Percentiles rank a stretch among this genome's conserved stretches.
Evolutionary conservation across 768 basidiomycete genomes (phyloP).

Genomic region (Sarcodon aspratus): DNA sequence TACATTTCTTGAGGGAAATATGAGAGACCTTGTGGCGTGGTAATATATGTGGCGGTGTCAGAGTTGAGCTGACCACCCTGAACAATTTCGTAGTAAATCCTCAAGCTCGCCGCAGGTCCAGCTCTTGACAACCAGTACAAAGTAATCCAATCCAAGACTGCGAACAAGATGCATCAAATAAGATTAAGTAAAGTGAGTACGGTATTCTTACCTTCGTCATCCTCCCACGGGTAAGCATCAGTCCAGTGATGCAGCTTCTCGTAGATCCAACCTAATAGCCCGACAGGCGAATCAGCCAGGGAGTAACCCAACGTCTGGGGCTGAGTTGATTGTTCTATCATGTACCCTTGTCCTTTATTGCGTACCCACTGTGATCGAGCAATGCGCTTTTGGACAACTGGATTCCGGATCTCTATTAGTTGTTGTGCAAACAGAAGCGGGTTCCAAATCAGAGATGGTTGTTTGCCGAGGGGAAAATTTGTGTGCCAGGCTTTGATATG

Average conservation of each 20-base stretch:
- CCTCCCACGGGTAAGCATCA: constrained; percentile 41
- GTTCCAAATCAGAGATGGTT: constrained; percentile 11
- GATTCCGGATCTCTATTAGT: constrained; percentile 17
- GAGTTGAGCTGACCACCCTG: not conserved
- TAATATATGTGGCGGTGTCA: constrained; percentile 5
- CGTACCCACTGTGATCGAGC: constrained; percentile 10
- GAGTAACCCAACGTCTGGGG: constrained; percentile 31
- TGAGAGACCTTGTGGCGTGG: constrained; percentile 18
- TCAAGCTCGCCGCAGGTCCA: constrained; percentile 43
- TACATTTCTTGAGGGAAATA: constrained; percentile 18
- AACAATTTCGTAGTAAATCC: constrained; percentile 44
- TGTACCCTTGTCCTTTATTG: constrained; percentile 27
- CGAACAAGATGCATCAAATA: not conserved
- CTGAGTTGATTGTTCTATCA: constrained; percentile 19
- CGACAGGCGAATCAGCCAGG: constrained; percentile 43
- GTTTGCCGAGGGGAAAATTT: constrained; percentile 13
- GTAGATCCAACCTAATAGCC: constrained; percentile 22
- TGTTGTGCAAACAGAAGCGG: constrained; percentile 18
- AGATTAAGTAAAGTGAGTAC: not conserved
- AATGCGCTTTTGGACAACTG: constrained; percentile 15
- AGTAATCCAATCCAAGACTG: constrained; percentile 51
- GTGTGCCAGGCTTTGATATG: constrained; percentile 14
- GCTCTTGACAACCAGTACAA: constrained; percentile 48
- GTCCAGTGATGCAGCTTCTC: constrained; percentile 17
- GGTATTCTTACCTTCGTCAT: constrained; percentile 32